Evolutionary conservation across 768 basidiomycete genomes (phyloP), one percentile per base, ranked within the genome.

Genomic region (Phylloporus sp.): DNA sequence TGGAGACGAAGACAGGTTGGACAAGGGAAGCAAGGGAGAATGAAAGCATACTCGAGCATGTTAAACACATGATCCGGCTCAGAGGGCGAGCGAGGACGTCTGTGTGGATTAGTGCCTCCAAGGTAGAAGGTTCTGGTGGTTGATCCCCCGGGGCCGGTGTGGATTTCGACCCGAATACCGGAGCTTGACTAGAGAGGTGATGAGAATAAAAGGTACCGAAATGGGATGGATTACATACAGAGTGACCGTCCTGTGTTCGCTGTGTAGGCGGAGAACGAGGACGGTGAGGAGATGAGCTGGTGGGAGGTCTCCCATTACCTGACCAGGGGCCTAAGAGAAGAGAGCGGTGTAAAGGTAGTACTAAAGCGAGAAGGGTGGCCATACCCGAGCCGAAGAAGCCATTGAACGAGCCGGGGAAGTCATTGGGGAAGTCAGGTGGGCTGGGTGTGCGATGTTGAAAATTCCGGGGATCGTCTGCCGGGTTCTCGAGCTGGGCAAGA

Each of bases 401-500:
- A 36, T 80, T 78, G 24, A 82, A 55, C 5, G 71, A 71, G 20
- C 72, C 70, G 2, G 76, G 73, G 8, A 71, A 7, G n/a, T 59
- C 66, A 10, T 68, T 64, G 16, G 50, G 66, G 31, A 59, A 61
- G 34, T 65, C 59, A 52, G 44, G 56, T 48, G 15, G 47, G 47
- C 68, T 70, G 26, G 58, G 68, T 23, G 48, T 65, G 38, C 60
- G 70, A 47, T 69, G 70, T 32, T 78, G 76, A 63, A 86, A 89
- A 35, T 76, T 70, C 42, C 90, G 84, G 27, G 90, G 90, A 72
- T 91, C 88, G 61, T 91, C 86, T 45, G 70, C 62, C 22, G 82
- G 73, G 66, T 88, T 79, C 66, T 91, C 89, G 63, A 91, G 82
- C 89, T 91, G 66, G 20, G 22, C 45, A 47, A 34, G 32, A 22